Evolutionary conservation across 2,329 filamentous ascomycete species (phyloP).

Genomic region (Myriosclerotinia curreyana): DNA sequence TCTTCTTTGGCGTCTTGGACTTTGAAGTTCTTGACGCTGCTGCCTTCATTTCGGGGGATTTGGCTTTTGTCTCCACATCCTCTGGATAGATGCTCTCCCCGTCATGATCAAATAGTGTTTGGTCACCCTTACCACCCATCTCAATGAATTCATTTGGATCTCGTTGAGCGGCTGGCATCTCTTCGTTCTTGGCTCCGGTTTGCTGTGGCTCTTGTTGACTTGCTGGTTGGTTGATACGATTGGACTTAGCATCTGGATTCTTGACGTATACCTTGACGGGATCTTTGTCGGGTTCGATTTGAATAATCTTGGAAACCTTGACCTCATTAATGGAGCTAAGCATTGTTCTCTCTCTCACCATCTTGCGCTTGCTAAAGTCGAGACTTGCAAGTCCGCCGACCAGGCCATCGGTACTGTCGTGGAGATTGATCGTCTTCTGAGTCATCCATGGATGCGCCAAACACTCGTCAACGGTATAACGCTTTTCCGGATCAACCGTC

Average conservation of each 20-base stretch:
- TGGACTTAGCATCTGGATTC: constrained; percentile 52
- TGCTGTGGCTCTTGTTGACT: constrained; percentile 2
- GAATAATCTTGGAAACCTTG: constrained; percentile 56
- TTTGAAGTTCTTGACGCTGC: neutral
- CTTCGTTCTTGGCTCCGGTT: constrained; percentile 51
- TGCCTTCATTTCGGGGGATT: constrained; percentile 3
- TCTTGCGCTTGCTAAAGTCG: constrained; percentile 79
- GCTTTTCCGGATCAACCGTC: constrained; percentile 76
- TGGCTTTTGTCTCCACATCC: constrained; percentile 3
- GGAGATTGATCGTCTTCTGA: constrained; percentile 55
- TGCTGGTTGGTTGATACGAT: constrained; percentile 45
- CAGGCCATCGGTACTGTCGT: constrained; percentile 88
- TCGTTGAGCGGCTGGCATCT: constrained; percentile 63
- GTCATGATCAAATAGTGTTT: constrained; percentile 69
- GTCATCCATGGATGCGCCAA: constrained; percentile 88
- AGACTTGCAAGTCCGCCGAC: constrained; percentile 81
- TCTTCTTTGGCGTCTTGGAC: constrained; percentile 13
- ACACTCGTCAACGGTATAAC: constrained; percentile 87
- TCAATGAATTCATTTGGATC: constrained; percentile 74
- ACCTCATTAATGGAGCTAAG: constrained; percentile 79
- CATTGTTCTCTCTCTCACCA: constrained; percentile 78
- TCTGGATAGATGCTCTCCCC: constrained; percentile 23
- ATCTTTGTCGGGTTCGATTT: constrained; percentile 51
- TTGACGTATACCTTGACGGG: constrained; percentile 73
- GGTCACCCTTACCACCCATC: constrained; percentile 83